phyloP scores from a whole-genome alignment of 2,329 filamentous ascomycete genomes.

The Xylariomycetidae sp. region DNA sequence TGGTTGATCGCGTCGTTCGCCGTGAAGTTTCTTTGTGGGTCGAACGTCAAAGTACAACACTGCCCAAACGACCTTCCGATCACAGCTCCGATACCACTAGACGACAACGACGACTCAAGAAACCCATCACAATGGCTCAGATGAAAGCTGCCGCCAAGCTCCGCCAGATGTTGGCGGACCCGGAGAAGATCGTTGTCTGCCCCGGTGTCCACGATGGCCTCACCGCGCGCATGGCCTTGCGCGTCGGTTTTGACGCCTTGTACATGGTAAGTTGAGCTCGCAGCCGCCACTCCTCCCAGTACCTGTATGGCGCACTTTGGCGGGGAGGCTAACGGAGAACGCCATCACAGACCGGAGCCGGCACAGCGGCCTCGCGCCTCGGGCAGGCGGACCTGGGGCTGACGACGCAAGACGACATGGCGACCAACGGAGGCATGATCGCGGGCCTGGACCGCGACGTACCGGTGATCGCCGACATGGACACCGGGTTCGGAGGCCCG shows the following conservation, averaged over 20 bases:
- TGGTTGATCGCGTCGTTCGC: no score
- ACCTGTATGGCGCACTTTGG: no score
- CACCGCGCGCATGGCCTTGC: slow-evolving; percentile 56
- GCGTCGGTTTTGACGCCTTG: slow-evolving; percentile 56
- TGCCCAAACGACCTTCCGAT: no score
- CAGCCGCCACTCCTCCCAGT: not conserved
- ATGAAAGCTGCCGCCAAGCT: slow-evolving; percentile 27
- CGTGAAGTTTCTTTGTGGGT: no score
- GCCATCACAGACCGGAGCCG: slow-evolving; percentile 18
- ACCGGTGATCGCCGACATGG: slow-evolving; percentile 56
- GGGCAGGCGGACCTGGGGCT: slow-evolving; percentile 59
- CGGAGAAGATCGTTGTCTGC: slow-evolving; percentile 44
- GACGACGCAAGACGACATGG: slow-evolving; percentile 57
- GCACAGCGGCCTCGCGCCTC: slow-evolving; percentile 25
- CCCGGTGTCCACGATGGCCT: slow-evolving; percentile 66
- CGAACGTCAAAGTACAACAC: no score
- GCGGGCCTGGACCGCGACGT: slow-evolving; percentile 48
- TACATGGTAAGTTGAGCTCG: slow-evolving; percentile 53
- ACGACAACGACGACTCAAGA: no score
- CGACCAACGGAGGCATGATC: slow-evolving; percentile 58
- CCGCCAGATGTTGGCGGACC: slow-evolving; percentile 32
- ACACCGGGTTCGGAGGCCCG: slow-evolving; percentile 51
- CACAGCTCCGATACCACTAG: no score
- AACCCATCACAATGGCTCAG: slow-evolving; percentile 12
- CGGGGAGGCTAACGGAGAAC: slow-evolving; percentile 1